Conservation (phyloP, 2,329 filamentous ascomycete species). For the Peltaster fructicola region DNA sequence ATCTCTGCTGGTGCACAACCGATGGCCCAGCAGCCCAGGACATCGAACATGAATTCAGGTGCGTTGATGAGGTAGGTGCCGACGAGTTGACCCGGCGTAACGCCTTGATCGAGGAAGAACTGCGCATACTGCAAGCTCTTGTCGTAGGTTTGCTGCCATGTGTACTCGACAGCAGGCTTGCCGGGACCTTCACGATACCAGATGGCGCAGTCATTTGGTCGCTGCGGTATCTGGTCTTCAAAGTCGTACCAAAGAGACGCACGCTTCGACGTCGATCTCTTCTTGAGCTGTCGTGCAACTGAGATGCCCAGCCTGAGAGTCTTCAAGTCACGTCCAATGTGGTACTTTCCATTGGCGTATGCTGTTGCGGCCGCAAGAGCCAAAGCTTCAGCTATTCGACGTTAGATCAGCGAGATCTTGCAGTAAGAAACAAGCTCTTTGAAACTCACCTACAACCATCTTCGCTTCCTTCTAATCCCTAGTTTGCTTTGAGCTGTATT, state of each 20-base stretch:
- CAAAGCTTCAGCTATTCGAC: too few relatives aligned
- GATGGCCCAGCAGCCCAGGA: constrained; percentile 16
- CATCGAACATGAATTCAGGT: constrained; percentile 19
- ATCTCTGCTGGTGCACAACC: constrained; percentile 19
- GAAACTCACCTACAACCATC: too few relatives aligned
- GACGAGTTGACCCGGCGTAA: constrained; percentile 18
- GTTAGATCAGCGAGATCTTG: too few relatives aligned
- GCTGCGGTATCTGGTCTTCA: constrained; percentile 25
- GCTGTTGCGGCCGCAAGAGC: constrained; percentile 16
- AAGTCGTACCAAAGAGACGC: constrained; percentile 50
- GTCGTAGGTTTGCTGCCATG: constrained; percentile 38
- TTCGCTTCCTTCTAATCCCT: too few relatives aligned
- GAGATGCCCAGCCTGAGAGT: constrained; percentile 27
- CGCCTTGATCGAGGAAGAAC: constrained; percentile 34
- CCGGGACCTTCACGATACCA: constrained; percentile 44
- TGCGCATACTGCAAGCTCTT: constrained; percentile 43
- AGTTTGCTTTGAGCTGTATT: too few relatives aligned
- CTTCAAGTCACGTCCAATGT: constrained; percentile 43
- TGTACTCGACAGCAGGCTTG: constrained; percentile 25
- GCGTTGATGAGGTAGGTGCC: constrained; percentile 19
- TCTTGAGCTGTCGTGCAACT: constrained; percentile 17
- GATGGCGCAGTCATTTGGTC: constrained; percentile 34
- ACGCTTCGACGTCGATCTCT: constrained; percentile 32
- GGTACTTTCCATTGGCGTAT: constrained; percentile 53
- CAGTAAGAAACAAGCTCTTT: too few relatives aligned